A percentile compares a stretch with the other conserved stretches of the same genome.
These are phyloP conservation scores for Wickerhamomyces canadensis DNA, from an alignment of 805 yeast genomes.

Conservation along the genomic window DNA sequence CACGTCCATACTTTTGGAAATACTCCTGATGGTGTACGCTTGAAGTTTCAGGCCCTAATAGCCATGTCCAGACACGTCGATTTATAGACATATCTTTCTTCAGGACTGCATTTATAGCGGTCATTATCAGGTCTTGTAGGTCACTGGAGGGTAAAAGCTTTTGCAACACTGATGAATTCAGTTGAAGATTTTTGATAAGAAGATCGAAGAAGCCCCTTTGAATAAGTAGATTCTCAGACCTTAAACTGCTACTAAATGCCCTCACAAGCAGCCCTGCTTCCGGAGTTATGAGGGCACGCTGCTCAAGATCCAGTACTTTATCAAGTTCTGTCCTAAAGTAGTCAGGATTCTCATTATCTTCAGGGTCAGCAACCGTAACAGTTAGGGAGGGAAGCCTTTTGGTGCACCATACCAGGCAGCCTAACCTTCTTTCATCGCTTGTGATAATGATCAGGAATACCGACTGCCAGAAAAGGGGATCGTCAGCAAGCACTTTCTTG, in stretches of 20 bases:
- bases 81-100: slow-evolving; percentile 91
- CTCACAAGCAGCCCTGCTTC: slow-evolving; percentile 76
- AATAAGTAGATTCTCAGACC: slow-evolving; percentile 62
- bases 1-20: slow-evolving; percentile 53
- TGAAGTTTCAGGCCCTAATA: slow-evolving; percentile 67
- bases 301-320: slow-evolving; percentile 37
- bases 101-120: slow-evolving; percentile 63
- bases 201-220: slow-evolving; percentile 88
- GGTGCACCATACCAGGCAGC: slow-evolving; percentile 75
- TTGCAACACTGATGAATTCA: slow-evolving; percentile 55
- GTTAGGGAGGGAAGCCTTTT: slow-evolving; percentile 59
- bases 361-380: slow-evolving; percentile 22
- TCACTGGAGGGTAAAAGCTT: slow-evolving; percentile 45
- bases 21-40: slow-evolving; percentile 29
- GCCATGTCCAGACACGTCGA: slow-evolving; percentile 90
- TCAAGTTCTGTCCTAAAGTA: slow-evolving; percentile 23
- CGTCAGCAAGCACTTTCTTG: slow-evolving; percentile 51
- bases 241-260: slow-evolving; percentile 66
- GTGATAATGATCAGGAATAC: slow-evolving; percentile 70
- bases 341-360: slow-evolving; percentile 9
- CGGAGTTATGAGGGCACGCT: slow-evolving; percentile 59
- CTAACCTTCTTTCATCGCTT: slow-evolving; percentile 74
- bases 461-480: slow-evolving; percentile 82
- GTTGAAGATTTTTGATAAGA: slow-evolving; percentile 58
- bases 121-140: slow-evolving; percentile 49